Evolutionary conservation across 2,329 filamentous ascomycete species (phyloP), one percentile per base, ranked within the genome.

Genomic region (Camillea tinctor): DNA sequence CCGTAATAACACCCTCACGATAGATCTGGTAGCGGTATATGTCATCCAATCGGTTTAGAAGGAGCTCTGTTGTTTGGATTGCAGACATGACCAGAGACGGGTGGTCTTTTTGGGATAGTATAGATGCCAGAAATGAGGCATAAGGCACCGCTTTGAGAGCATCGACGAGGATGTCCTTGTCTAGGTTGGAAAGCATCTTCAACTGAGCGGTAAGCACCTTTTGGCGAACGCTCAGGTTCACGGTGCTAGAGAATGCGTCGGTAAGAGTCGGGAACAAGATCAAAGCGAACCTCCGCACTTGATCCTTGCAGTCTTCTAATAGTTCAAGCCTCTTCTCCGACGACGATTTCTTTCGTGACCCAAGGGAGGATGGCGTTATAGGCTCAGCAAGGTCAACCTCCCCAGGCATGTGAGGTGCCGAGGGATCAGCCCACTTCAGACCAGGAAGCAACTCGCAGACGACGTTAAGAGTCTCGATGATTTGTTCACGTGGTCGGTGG

Each of bases 11-110:
- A 40, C 95, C 95, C 77, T 99, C 96, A 0, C 95, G 91, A 72
- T 99, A 96, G 68, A 99, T 94, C 69, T 99, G 96, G 69, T 97
- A 96, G 23, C 92, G 88, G 72, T 99, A 99, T 26, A 98, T 91
- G 21, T 88, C 83, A 64, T 93, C 92, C 5, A 99, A 80, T 19
- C 96, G 88, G 69, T 88, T 89, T 61, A 97, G 84, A 1, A 99
- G 83, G 5, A 99, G 81, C 73, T 97, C 93, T 0, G 94, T 91
- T 44, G 93, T 94, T 71, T 97, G 92, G 17, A 99, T 80, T 19
- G 92, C 94, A 66, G 89, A 90, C 63, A 93, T 91, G 9, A 98
- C 93, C 4, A 99, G 80, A 1, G 89, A 89, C 0, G 92, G 85
- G 67, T 99, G 93, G 69, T 99, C 96, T 73, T 97, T 90, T 70